Evolutionary conservation across 768 basidiomycete species (phyloP), one percentile per base, ranked within the genome.

Genomic region (Sarcomyxa edulis): DNA sequence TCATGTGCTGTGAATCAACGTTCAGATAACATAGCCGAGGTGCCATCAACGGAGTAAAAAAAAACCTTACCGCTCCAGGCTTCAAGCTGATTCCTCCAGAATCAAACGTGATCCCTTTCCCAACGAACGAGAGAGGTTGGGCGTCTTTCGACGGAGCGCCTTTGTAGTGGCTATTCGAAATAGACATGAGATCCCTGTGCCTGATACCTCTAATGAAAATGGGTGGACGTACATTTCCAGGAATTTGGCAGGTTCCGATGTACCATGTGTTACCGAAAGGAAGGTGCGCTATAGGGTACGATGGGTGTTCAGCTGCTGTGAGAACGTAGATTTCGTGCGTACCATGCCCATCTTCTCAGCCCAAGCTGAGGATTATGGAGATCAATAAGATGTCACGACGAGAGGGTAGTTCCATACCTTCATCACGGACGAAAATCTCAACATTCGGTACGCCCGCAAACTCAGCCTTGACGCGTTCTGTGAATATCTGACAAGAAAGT

Each of bases 41-140:
- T 15, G 6, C 37, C 34, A 29, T n/a, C 4, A 24, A n/a, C 1
- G 19, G 28, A 5, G n/a, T 33, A 14, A 29, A 35, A 37, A 31
- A 29, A 5, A 6, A 6, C 68, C 76, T 50, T 44, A 81, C 86
- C 23, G 71, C 69, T 23, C 70, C 54, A n/a, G 85, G 78, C 61
- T 93, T 93, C 58, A 94, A 62, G 43, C 82, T 84, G 58, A 91
- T 91, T 48, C 88, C 88, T 68, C 89, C 89, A 3, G 80, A 78
- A 58, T 94, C 89, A 47, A 93, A 94, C 11, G 89, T 91, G 54
- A 93, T 81, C 44, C 90, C 90, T 56, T 93, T 92, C 23, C 90
- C 90, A 24, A 93, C 86, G 43, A 89, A 69, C 3, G 78, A 82
- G 10, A 88, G 65, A 3, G 87, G 88, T 37, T 67, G 67, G 0